Base-by-base conservation (phyloP, 129 eudicot species). In the Helianthus tuberosus region DNA sequence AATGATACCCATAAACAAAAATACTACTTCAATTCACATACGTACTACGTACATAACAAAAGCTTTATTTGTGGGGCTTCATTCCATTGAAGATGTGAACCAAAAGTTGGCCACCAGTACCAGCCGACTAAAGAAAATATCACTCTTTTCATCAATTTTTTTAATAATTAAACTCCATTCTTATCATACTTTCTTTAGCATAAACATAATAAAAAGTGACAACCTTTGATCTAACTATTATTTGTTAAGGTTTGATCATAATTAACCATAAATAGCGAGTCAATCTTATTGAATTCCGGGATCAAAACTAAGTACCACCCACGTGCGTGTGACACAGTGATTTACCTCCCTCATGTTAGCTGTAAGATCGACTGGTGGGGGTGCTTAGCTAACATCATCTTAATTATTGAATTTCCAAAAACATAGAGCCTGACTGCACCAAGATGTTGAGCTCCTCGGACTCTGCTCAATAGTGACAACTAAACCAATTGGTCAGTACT, bases 101-200 rank as follows among this genome's bases (percentile, higher is more conserved):
- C 80, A 76, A 76, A 76, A 76, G 80, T 76, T 68, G 75, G 75
- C 80, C 80, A 76, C 80, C 71, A 59, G 68, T 54, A 58, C 75
- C 74, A 68, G 68, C 80, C 59, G 75, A 57, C 75, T 68, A 64
- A 46, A 76, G 50, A 76, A 66, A 43, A 58, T 17, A 74, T 68
- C 75, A 47, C 20, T 67, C 39, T 76, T 35, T 67, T 68, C 8
- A 8, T 16, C 29, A 62, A 32, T 64, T 27, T 49, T 41, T n/a
- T 63, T 15, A 17, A 35, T 51, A 54, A 53, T 15, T 10, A 50
- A 36, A 36, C 65, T 53, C 17, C 36, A 71, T 10, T 70, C 20
- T 70, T 35, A 69, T 52, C 63, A 68, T 68, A 14, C 23, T 49
- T 29, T 64, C 46, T 39, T 51, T 23, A 44, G 17, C 54, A 66